A percentile compares a stretch with the other conserved stretches of the same genome.
phyloP scores from a whole-genome alignment of 192 early-diverging fungal genomes.

The Linnemannia exigua region DNA sequence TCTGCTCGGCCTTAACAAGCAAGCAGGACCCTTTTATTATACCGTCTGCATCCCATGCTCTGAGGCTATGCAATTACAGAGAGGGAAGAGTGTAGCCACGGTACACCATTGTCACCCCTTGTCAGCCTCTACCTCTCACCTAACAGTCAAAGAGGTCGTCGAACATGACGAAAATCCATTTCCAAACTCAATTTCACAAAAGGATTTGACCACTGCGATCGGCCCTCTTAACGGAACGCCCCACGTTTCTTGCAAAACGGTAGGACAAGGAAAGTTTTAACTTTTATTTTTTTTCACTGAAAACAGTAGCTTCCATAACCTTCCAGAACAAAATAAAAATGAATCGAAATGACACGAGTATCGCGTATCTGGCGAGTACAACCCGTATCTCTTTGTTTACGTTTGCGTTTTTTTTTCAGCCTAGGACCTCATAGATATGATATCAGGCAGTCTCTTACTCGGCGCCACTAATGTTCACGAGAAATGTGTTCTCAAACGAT shows the following conservation, averaged over 20 bases:
- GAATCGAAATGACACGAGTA: not conserved
- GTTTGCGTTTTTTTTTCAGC: not conserved
- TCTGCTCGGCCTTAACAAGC: no score
- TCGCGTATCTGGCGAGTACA: not conserved
- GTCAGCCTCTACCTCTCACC: no score
- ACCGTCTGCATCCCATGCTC: no score
- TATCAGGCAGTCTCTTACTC: no score
- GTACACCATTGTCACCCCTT: no score
- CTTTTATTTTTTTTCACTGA: not conserved
- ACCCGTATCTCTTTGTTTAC: no score
- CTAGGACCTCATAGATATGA: not conserved
- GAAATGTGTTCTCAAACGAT: not conserved
- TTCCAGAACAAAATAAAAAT: conserved; percentile 6
- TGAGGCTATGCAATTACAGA: no score
- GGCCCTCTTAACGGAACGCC: not conserved
- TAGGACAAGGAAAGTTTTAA: not conserved
- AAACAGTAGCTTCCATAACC: no score
- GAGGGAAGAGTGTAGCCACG: no score
- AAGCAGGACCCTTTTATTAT: no score
- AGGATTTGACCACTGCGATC: not conserved
- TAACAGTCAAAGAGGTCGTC: no score
- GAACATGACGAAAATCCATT: not conserved
- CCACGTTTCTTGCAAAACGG: not conserved
- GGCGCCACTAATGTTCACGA: not conserved
- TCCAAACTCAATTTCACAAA: conserved; percentile 2